Conservation (phyloP, 2,329 filamentous ascomycete species). For the Arthrobotrys sinensis region DNA sequence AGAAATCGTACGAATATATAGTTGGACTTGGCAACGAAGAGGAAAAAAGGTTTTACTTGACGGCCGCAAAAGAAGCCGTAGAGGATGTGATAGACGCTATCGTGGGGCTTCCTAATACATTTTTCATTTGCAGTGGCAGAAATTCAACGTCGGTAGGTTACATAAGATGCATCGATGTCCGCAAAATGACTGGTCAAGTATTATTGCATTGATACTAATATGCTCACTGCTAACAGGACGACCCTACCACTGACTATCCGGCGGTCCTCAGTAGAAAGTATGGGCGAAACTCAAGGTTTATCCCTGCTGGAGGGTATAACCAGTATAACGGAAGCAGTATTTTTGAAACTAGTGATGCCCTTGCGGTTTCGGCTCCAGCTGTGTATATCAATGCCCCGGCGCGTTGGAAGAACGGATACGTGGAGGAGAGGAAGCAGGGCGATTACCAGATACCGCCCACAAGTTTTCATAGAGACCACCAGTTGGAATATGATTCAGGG, state of each 20-base stretch:
- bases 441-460: neutral
- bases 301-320: conserved; percentile 22
- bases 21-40: neutral
- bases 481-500: neutral
- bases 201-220: too few relatives aligned
- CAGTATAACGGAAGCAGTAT: neutral
- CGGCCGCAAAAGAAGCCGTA: neutral
- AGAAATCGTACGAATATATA: neutral
- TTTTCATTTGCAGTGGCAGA: conserved; percentile 13
- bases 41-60: neutral
- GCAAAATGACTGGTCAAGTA: too few relatives aligned
- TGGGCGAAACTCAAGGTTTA: neutral
- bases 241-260: neutral
- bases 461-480: neutral
- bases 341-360: neutral
- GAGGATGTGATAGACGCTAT: conserved; percentile 10
- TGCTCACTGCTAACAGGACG: neutral
- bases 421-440: neutral
- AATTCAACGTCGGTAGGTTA: conserved; percentile 12
- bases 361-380: conserved; percentile 6
- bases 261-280: neutral
- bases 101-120: conserved; percentile 13
- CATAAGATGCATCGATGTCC: neutral
- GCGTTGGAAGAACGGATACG: neutral
- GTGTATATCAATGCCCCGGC: conserved; percentile 1